Evolutionary conservation across 1,139 yeast genomes (phyloP).

Genomic region (Suhomyces atakaporum): DNA sequence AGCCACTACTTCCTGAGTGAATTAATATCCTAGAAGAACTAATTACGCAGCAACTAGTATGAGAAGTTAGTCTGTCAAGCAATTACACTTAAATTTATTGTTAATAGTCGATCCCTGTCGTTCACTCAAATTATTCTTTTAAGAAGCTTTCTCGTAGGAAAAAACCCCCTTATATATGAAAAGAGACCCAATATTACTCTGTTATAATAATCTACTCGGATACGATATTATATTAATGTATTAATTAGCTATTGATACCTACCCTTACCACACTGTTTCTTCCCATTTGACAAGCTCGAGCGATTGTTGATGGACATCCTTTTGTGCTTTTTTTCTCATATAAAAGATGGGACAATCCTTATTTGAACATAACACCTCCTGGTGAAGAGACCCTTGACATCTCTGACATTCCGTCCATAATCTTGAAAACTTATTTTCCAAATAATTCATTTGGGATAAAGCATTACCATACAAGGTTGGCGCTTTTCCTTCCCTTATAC

Average conservation of each 20-base stretch:
- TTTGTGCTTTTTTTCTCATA: constrained; percentile 94
- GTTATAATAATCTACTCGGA: no score
- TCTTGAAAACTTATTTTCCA: constrained; percentile 82
- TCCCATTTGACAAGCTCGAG: constrained; percentile 76
- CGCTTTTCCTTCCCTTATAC: constrained; percentile 58
- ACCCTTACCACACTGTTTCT: constrained; percentile 52
- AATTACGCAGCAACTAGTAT: no score
- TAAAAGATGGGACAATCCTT: constrained; percentile 97
- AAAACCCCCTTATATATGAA: no score
- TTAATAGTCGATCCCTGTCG: no score
- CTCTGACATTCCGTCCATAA: constrained; percentile 99
- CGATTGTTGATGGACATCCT: constrained; percentile 72
- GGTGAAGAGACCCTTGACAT: constrained; percentile 94
- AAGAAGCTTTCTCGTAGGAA: no score
- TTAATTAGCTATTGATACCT: background rate
- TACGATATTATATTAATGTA: background rate
- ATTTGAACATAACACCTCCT: constrained; percentile 92
- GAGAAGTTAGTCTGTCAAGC: no score
- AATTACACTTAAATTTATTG: no score
- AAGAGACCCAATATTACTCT: no score
- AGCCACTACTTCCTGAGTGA: no score
- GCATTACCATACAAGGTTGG: constrained; percentile 80
- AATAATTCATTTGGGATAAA: constrained; percentile 71
- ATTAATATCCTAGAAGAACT: no score
- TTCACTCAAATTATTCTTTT: no score